These are phyloP conservation scores for Chrysanthemum seticuspe DNA, from an alignment of 129 eudicot genomes.

Conservation along the genomic window DNA sequence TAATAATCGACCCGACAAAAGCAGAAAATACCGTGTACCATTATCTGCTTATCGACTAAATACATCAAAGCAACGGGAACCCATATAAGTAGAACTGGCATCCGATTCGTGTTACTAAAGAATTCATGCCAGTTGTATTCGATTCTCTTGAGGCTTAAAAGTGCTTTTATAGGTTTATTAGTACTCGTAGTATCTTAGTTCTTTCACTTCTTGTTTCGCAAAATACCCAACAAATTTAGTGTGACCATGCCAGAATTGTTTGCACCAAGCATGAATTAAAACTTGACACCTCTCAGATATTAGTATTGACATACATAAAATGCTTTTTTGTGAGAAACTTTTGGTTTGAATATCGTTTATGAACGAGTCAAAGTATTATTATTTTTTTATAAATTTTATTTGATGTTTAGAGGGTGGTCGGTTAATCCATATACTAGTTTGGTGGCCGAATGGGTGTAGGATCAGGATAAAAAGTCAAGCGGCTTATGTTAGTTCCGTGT, in stretches of 20 bases:
- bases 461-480: slow-evolving; percentile 53
- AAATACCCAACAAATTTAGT: no score
- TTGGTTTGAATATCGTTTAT: no score
- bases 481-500: slow-evolving; percentile 68
- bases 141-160: slow-evolving; percentile 33
- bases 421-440: slow-evolving; percentile 55
- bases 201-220: no score
- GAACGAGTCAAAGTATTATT: no score
- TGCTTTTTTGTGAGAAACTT: no score
- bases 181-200: no score
- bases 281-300: no score
- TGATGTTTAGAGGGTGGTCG: slow-evolving; percentile 17
- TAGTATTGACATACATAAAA: no score
- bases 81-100: slow-evolving; percentile 68
- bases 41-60: slow-evolving; percentile 72
- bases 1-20: slow-evolving; percentile 59
- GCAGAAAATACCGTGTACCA: slow-evolving; percentile 82
- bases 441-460: slow-evolving; percentile 87
- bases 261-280: no score
- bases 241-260: no score
- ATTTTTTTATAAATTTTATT: no score
- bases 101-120: slow-evolving; percentile 58
- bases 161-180: no score
- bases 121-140: slow-evolving; percentile 76
- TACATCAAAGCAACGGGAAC: slow-evolving; percentile 70